Percentiles rank a stretch among this genome's conserved stretches.
Conservation (phyloP, 768 basidiomycete genomes). For the Mycena amicta region DNA sequence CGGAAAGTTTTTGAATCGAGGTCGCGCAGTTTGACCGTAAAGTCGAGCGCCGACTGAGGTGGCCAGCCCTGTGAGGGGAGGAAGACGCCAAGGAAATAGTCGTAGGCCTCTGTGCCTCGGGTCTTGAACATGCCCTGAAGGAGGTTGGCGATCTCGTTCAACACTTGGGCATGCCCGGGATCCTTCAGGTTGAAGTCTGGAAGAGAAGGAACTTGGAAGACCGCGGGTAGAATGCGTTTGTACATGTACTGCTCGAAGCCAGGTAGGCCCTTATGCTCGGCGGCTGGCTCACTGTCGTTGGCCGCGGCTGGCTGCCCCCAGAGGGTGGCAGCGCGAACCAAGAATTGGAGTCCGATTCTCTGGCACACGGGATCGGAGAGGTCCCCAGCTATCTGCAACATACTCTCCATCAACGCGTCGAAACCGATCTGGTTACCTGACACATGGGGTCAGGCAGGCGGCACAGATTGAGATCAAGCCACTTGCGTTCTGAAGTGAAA, state of each 20-base stretch:
- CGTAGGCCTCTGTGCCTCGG: conserved; percentile 79
- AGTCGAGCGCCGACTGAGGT: conserved; percentile 71
- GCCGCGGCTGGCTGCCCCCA: conserved; percentile 63
- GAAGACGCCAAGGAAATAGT: conserved; percentile 77
- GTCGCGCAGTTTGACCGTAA: conserved; percentile 73
- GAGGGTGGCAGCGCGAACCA: conserved; percentile 63
- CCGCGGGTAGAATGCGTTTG: conserved; percentile 77
- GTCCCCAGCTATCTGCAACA: conserved; percentile 75
- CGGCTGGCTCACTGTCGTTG: conserved; percentile 33
- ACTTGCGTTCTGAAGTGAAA: conserved; percentile 85
- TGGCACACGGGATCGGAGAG: conserved; percentile 75
- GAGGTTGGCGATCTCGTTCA: conserved; percentile 87
- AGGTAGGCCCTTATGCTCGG: conserved; percentile 54
- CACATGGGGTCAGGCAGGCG: conserved; percentile 3
- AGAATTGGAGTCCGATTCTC: conserved; percentile 79
- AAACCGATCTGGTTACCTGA: conserved; percentile 57
- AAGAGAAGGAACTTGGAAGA: conserved; percentile 78
- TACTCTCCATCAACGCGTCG: conserved; percentile 73
- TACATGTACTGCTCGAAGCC: conserved; percentile 95
- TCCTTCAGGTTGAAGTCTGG: conserved; percentile 88
- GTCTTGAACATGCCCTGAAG: conserved; percentile 77
- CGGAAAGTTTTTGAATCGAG: conserved; percentile 76
- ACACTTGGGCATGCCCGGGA: conserved; percentile 53
- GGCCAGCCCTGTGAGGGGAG: conserved; percentile 92
- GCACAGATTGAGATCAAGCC: not conserved